Evolutionary conservation across 208 protist genomes (phyloP).

Genomic region (Trypanosoma mega): DNA sequence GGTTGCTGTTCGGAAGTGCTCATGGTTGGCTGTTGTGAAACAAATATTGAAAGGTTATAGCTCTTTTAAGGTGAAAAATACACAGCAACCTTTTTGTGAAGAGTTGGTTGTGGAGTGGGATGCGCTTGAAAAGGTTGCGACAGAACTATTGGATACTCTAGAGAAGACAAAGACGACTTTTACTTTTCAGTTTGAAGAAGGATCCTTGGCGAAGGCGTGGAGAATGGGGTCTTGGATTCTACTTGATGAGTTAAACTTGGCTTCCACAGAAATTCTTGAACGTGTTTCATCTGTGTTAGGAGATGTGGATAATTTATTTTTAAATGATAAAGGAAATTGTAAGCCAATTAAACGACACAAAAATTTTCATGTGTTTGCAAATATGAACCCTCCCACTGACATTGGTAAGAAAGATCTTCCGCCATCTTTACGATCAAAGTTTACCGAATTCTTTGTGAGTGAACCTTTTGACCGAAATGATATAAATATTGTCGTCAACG

Average conservation of each 20-base stretch:
- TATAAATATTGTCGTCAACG: slow-evolving; percentile 91
- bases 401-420: slow-evolving; percentile 99
- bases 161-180: slow-evolving; percentile 80
- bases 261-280: slow-evolving; percentile 97
- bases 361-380: slow-evolving; percentile 99
- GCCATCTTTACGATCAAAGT: slow-evolving; percentile 91
- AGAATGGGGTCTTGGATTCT: slow-evolving; percentile 98
- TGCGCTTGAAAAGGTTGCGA: slow-evolving; percentile 40
- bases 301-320: slow-evolving; percentile 81
- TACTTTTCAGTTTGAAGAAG: slow-evolving; percentile 98
- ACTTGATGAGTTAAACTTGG: slow-evolving; percentile 99
- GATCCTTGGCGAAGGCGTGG: slow-evolving; percentile 95
- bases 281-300: slow-evolving; percentile 94
- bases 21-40: slow-evolving; percentile 47
- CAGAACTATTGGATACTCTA: slow-evolving; percentile 57
- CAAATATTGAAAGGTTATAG: slow-evolving; percentile 79
- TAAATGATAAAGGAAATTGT: slow-evolving; percentile 68
- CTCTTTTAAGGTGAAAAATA: slow-evolving; percentile 63
- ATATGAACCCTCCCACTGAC: slow-evolving; percentile 99
- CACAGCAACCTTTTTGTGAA: slow-evolving; percentile 27
- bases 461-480: slow-evolving; percentile 95
- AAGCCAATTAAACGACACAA: slow-evolving; percentile 89
- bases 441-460: slow-evolving; percentile 99
- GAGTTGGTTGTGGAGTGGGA: slow-evolving; percentile 51
- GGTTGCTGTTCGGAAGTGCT: slow-evolving; percentile 59